Percentiles rank a stretch among this genome's conserved stretches.
phyloP scores from a whole-genome alignment of 305 asterid genomes.

The Rubia occidens region DNA sequence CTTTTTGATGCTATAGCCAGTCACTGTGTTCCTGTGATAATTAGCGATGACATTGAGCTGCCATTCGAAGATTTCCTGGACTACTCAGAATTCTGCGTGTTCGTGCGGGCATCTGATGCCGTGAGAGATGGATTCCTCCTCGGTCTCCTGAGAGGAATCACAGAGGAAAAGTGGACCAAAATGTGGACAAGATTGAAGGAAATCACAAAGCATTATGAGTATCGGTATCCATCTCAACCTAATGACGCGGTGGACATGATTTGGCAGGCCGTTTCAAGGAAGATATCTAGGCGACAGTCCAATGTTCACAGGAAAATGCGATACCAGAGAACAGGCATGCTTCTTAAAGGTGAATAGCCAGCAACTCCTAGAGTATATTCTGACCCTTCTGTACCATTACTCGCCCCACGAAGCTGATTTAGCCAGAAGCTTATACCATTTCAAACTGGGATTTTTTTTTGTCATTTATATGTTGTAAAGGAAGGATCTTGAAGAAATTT shows the following conservation, averaged over 20 bases:
- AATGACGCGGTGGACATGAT: constrained; percentile 91
- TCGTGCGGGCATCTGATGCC: constrained; percentile 56
- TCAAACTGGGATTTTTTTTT: background rate
- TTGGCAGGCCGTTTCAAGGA: constrained; percentile 68
- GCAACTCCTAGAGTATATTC: constrained; percentile 3
- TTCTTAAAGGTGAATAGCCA: constrained; percentile 2
- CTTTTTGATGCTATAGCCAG: constrained; percentile 83
- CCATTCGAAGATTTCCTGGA: constrained; percentile 73
- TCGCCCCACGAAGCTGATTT: background rate
- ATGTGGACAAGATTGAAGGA: constrained; percentile 69
- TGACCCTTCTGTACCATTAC: background rate
- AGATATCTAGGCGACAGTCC: constrained; percentile 32
- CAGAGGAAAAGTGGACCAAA: constrained; percentile 48
- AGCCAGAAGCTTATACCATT: background rate
- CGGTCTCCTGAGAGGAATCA: constrained; percentile 52
- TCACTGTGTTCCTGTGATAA: constrained; percentile 83
- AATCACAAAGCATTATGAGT: constrained; percentile 46
- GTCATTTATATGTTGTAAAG: background rate
- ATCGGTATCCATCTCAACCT: constrained; percentile 55
- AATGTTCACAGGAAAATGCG: constrained; percentile 47
- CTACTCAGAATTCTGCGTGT: constrained; percentile 64
- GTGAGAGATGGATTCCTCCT: constrained; percentile 57
- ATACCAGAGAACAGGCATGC: constrained; percentile 35
- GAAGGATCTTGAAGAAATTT: constrained; percentile 1
- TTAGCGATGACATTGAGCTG: constrained; percentile 81